These are phyloP conservation scores for Haematococcus lacustris DNA, from an alignment of 139 green algal species.

Conservation along the genomic window DNA sequence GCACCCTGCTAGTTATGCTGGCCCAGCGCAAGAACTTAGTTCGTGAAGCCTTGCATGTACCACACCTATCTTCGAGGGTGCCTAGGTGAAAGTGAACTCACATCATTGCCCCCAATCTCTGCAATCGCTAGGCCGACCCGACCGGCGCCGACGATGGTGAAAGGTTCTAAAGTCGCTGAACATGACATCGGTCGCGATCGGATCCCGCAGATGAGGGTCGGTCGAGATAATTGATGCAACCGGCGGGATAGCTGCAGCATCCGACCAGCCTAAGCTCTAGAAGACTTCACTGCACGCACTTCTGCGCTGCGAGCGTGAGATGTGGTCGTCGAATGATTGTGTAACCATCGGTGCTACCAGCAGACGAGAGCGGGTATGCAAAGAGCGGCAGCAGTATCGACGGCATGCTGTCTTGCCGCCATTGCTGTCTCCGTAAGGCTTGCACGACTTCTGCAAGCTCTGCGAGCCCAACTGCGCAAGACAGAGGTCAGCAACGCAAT, in stretches of 20 bases:
- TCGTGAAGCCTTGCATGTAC: neutral
- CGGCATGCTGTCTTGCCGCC: neutral
- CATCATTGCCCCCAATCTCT: constrained; percentile 68
- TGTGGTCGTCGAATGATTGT: too few relatives aligned
- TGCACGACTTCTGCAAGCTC: too few relatives aligned
- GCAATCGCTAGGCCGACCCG: constrained; percentile 73
- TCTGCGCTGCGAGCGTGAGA: too few relatives aligned
- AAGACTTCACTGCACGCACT: too few relatives aligned
- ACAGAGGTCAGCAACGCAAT: too few relatives aligned
- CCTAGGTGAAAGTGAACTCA: constrained; percentile 22
- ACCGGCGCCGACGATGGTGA: constrained; percentile 73
- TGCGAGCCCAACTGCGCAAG: too few relatives aligned
- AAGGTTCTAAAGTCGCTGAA: constrained; percentile 51
- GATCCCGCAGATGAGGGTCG: too few relatives aligned
- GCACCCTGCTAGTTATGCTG: neutral
- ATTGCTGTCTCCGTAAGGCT: neutral
- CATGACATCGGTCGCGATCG: too few relatives aligned
- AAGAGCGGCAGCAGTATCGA: neutral
- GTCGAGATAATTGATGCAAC: too few relatives aligned
- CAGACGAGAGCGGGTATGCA: too few relatives aligned
- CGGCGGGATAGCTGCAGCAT: neutral
- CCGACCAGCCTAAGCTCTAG: neutral
- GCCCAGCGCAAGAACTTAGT: neutral
- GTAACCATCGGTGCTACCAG: too few relatives aligned
- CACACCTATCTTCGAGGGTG: neutral